Percentiles rank a stretch among this genome's conserved stretches.
Conservation (phyloP, 108 stramenopile genomes). For the Chaetoceros tenuissimus region DNA sequence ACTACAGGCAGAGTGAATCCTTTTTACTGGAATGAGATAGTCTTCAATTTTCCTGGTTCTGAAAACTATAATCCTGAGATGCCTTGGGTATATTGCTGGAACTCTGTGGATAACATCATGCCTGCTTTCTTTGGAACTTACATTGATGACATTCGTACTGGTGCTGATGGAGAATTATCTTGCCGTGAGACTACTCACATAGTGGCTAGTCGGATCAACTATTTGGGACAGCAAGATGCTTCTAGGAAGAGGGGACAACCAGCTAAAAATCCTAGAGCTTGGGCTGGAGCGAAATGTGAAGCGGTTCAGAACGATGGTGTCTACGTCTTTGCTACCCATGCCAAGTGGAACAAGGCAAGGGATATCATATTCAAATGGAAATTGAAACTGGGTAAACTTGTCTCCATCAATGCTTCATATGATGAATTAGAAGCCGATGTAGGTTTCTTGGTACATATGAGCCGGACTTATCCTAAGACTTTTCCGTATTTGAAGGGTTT, state of each 20-base stretch:
- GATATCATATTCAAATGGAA: not conserved
- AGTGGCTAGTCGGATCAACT: conserved; percentile 2
- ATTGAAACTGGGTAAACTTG: not conserved
- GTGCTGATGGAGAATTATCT: not conserved
- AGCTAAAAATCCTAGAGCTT: conserved; percentile 26
- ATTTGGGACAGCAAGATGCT: conserved; percentile 49
- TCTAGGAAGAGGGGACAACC: conserved; percentile 18
- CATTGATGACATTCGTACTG: conserved; percentile 28
- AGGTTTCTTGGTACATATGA: not conserved
- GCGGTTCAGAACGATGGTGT: conserved; percentile 8
- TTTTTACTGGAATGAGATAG: conserved; percentile 22
- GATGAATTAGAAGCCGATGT: not conserved
- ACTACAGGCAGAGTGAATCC: conserved; percentile 9
- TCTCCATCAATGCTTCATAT: not conserved
- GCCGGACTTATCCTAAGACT: not conserved
- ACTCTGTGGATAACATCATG: conserved; percentile 6
- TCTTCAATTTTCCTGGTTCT: conserved; percentile 28
- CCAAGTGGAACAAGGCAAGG: conserved; percentile 19
- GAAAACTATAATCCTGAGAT: conserved; percentile 16
- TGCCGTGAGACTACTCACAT: not conserved
- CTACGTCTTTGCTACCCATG: conserved; percentile 5
- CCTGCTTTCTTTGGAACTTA: conserved; percentile 19
- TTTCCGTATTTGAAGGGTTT: not conserved
- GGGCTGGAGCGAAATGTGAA: conserved; percentile 30
- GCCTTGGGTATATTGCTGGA: conserved; percentile 17